These are phyloP conservation scores for Anthracocystis walkeri DNA, from an alignment of 1,284 basidiomycete genomes.

Conservation along the genomic window DNA sequence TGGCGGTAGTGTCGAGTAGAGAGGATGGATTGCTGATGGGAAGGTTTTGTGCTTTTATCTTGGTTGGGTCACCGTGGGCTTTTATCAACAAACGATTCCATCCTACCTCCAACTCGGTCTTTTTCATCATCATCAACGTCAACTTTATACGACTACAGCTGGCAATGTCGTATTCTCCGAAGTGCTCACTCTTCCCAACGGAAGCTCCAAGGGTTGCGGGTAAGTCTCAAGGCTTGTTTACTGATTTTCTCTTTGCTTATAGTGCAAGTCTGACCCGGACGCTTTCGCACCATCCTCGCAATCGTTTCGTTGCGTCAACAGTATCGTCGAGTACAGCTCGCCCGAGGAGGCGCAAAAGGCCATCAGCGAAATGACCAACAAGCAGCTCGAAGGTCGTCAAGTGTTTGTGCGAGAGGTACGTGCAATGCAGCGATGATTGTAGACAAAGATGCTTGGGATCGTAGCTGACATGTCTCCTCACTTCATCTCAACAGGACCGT, in stretches of 20 bases:
- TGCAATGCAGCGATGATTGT: neutral
- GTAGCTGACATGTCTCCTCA: slow-evolving; percentile 4
- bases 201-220: slow-evolving; percentile 92
- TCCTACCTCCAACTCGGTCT: neutral
- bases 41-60: slow-evolving; percentile 33
- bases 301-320: slow-evolving; percentile 14
- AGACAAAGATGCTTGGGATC: neutral
- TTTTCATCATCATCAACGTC: neutral
- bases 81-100: neutral
- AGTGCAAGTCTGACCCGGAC: neutral
- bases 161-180: slow-evolving; percentile 95
- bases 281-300: neutral
- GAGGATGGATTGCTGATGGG: slow-evolving; percentile 45
- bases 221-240: slow-evolving; percentile 14
- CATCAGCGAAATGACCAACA: slow-evolving; percentile 73
- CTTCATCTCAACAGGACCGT: slow-evolving; percentile 80
- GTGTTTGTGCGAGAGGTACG: slow-evolving; percentile 94
- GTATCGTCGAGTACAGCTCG: slow-evolving; percentile 61
- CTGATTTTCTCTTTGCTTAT: neutral
- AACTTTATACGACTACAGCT: slow-evolving; percentile 39
- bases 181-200: slow-evolving; percentile 94
- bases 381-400: slow-evolving; percentile 85
- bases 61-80: slow-evolving; percentile 23
- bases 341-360: slow-evolving; percentile 61
- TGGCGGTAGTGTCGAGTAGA: slow-evolving; percentile 6